phyloP scores from a whole-genome alignment of 2,329 filamentous ascomycete genomes.

The Penicillium psychrosexuale region DNA sequence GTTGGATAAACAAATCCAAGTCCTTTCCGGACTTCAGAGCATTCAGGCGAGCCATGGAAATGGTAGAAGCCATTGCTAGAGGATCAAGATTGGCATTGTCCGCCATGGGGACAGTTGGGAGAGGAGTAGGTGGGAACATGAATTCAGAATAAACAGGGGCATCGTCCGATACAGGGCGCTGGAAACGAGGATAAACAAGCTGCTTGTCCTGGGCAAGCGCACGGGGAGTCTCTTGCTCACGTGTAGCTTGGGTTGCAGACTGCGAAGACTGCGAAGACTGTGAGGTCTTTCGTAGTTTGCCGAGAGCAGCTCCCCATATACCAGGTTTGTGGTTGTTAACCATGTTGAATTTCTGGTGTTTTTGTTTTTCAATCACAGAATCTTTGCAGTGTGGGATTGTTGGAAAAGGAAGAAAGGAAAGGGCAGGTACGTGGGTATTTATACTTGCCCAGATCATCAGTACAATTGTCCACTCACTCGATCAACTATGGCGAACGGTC shows the following conservation, averaged over 20 bases:
- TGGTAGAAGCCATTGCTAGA: background rate
- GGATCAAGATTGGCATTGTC: slow-evolving; percentile 1
- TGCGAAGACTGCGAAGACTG: background rate
- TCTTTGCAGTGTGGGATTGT: background rate
- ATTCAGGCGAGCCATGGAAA: background rate
- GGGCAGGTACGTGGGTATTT: background rate
- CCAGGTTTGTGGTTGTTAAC: background rate
- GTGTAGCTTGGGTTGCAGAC: background rate
- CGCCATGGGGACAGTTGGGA: slow-evolving; percentile 15
- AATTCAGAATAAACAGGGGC: background rate
- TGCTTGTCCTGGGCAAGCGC: background rate
- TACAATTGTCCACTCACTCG: background rate
- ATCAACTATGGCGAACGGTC: background rate
- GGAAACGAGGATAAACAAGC: background rate
- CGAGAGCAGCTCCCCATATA: background rate
- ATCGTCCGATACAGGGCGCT: background rate
- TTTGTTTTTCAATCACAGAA: background rate
- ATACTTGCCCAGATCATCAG: background rate
- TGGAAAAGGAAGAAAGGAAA: background rate
- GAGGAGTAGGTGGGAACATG: slow-evolving; percentile 2
- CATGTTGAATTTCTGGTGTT: background rate
- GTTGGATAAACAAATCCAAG: background rate
- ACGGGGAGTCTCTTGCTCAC: background rate
- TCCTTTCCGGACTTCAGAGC: background rate
- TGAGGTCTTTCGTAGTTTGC: background rate